A percentile compares a stretch with the other conserved stretches of the same genome.
phyloP scores from a whole-genome alignment of 148 eudicot genomes.

The Rhododendron molle region DNA sequence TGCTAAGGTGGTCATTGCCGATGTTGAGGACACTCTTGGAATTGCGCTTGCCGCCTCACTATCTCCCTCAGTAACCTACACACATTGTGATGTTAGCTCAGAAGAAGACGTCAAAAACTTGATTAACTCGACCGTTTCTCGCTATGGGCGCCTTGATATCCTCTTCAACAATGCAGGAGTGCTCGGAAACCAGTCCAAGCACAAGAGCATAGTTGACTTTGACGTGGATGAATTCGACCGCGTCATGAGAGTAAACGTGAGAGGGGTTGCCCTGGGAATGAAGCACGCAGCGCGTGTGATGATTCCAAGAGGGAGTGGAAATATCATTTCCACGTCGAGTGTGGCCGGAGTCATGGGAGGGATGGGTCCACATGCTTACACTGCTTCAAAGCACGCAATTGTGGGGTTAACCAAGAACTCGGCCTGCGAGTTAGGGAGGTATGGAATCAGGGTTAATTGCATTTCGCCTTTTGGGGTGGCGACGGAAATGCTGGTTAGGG shows the following conservation, averaged over 20 bases:
- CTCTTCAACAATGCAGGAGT: conserved; percentile 42
- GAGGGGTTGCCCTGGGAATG: conserved; percentile 31
- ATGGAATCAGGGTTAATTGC: conserved; percentile 43
- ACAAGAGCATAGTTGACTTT: conserved; percentile 29
- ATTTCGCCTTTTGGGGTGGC: conserved; percentile 44
- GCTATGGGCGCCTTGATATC: conserved; percentile 27
- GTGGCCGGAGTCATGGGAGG: conserved; percentile 40
- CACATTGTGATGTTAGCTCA: conserved; percentile 54
- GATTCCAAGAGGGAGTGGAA: conserved; percentile 25
- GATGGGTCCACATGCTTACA: conserved; percentile 34
- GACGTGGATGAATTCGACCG: conserved; percentile 26
- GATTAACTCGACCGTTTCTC: conserved; percentile 18
- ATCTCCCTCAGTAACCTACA: conserved; percentile 29
- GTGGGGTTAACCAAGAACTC: conserved; percentile 40
- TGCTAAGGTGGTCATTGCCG: conserved; percentile 64
- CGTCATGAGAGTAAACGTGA: conserved; percentile 32
- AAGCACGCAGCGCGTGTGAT: conserved; percentile 43
- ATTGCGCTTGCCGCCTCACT: conserved; percentile 28
- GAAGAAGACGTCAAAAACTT: conserved; percentile 41
- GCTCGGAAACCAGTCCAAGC: conserved; percentile 28
- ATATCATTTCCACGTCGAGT: conserved; percentile 33
- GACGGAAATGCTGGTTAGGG: conserved; percentile 30
- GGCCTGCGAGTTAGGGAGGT: conserved; percentile 34
- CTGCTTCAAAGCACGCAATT: conserved; percentile 42
- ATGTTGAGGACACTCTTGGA: conserved; percentile 49